phyloP scores from a whole-genome alignment of 1,284 basidiomycete species.

The Microbotryum violaceum region DNA sequence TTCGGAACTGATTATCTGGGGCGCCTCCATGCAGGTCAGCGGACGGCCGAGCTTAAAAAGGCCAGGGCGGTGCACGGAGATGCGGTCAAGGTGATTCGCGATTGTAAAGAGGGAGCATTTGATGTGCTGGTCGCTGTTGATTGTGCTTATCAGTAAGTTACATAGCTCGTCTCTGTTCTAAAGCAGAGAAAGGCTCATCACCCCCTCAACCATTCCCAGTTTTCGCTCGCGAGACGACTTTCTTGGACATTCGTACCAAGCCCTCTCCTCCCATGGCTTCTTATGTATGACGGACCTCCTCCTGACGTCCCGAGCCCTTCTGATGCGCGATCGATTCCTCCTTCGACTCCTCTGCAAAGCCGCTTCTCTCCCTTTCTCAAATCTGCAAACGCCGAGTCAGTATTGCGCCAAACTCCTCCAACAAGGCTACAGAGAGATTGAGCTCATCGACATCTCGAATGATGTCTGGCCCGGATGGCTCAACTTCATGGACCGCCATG shows the following conservation, averaged over 20 bases:
- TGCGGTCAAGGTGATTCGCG: background rate
- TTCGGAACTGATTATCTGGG: background rate
- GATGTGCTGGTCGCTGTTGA: conserved; percentile 15
- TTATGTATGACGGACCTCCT: conserved; percentile 16
- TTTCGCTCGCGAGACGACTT: conserved; percentile 13
- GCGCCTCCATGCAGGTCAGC: background rate
- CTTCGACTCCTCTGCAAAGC: conserved; percentile 14
- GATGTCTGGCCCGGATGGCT: conserved; percentile 17
- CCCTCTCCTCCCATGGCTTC: background rate
- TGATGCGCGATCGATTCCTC: conserved; percentile 1
- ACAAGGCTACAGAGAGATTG: conserved; percentile 5
- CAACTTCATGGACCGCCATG: conserved; percentile 1
- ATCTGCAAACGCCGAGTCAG: background rate
- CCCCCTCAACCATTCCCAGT: background rate
- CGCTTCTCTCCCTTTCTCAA: conserved; percentile 9
- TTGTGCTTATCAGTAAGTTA: conserved; percentile 17
- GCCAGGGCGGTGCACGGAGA: conserved; percentile 7
- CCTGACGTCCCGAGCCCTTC: background rate
- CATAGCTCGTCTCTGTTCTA: background rate
- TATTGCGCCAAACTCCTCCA: conserved; percentile 1
- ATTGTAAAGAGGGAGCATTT: background rate
- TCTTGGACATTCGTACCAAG: background rate
- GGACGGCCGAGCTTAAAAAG: background rate
- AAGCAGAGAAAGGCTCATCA: background rate
- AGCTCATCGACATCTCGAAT: conserved; percentile 8